Conservation (phyloP, 805 yeast species). For the Grigorovia humatica region DNA sequence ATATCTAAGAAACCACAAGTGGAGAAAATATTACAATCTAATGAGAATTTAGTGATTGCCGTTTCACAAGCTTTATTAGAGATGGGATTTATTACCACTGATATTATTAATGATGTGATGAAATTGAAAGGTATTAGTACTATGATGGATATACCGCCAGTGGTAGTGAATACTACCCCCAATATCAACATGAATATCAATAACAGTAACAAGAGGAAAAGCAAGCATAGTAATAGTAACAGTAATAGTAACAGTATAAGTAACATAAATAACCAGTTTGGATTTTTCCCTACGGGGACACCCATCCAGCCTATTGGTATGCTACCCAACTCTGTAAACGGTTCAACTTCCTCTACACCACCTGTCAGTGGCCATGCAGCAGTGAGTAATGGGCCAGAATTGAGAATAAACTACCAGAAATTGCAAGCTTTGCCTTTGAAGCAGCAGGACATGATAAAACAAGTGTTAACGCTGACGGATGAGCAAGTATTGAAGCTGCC, state of each 20-base stretch:
- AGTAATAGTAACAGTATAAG: not conserved
- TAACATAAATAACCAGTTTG: not conserved
- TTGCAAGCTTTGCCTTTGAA: conserved; percentile 41
- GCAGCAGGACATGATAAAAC: conserved; percentile 46
- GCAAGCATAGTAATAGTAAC: conserved; percentile 8
- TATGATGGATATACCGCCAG: not conserved
- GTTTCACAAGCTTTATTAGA: conserved; percentile 65
- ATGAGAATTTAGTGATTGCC: conserved; percentile 49
- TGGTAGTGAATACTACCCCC: not conserved
- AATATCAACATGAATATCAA: not conserved
- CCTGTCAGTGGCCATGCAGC: conserved; percentile 2
- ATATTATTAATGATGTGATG: conserved; percentile 51
- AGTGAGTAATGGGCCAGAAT: conserved; percentile 24
- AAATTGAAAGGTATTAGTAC: conserved; percentile 8
- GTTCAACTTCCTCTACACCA: conserved; percentile 9
- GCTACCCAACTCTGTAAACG: not conserved
- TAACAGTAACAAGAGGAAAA: not conserved
- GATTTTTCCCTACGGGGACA: too few relatives aligned
- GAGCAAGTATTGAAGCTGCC: conserved; percentile 36
- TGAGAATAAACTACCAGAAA: conserved; percentile 33
- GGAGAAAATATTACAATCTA: conserved; percentile 42
- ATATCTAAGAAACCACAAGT: conserved; percentile 37
- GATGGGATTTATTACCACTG: conserved; percentile 67
- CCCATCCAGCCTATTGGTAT: not conserved
- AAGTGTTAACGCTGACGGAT: conserved; percentile 37